Base-by-base conservation (phyloP, 192 early-diverging fungal genomes). In the Coemansia sp. region DNA sequence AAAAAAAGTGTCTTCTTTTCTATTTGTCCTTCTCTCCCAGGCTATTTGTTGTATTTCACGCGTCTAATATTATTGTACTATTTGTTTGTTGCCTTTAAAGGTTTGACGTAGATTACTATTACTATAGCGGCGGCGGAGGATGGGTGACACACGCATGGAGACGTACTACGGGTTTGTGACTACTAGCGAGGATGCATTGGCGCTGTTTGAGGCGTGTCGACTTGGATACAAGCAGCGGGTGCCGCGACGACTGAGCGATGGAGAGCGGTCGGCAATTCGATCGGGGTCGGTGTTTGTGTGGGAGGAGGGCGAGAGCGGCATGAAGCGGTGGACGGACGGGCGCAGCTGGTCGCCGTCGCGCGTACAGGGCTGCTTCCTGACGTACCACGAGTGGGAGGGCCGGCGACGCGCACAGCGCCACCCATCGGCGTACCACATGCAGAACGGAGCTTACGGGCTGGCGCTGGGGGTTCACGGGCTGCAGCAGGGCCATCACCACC, bases 321-420 rank as follows among this genome's bases (percentile, higher is more conserved):
- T 95, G 85, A 79, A 89, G 59, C 81, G 93, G 31, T 95, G 93
- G 93, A 93, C 93, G 0, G 93, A 95, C 65, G 91, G 91, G 14
- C 83, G 87, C 60, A 86, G 82, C 39, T 95, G 93, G 92, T 90
- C 88, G 26, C 87, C 92, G 1, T 88, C 85, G 26, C 82, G 92
- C 25, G 90, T 94, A 45, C 84, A 88, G 30, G 92, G 92, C 21
- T 88, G 84, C 42, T 94, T 94, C 62, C 71, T 94, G 39, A 91
- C 90, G 0, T 94, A 94, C 68, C 86, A 90, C 65, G 90, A 93
- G 65, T 78, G 88, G 55, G 83, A 91, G 60, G 78, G 81, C 34
- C 80, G 85, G 48, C 68, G 83, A 26, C 80, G 81, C 31, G 76
- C 68, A 7, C 74, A 82, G 45, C 75, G 76, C 15, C 65, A 69